Evolutionary conservation across 495 filamentous ascomycete genomes (phyloP).

Genomic region (Jackrogersella minutella): DNA sequence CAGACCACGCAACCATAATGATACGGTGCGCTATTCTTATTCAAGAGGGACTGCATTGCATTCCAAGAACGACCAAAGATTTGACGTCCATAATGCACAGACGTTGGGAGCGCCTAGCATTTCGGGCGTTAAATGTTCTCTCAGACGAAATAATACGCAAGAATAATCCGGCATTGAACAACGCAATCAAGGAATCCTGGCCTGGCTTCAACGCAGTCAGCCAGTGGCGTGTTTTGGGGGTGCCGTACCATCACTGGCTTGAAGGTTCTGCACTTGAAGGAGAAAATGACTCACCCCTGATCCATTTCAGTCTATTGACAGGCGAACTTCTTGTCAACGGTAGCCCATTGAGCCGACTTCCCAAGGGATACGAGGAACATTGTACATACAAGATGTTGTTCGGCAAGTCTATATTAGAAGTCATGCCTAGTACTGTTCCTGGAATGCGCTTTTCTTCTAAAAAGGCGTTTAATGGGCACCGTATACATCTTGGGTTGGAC

Average conservation of each 20-base stretch:
- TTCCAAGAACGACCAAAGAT: constrained; percentile 17
- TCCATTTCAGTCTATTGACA: constrained; percentile 64
- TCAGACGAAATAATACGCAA: constrained; percentile 47
- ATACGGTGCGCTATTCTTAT: constrained; percentile 53
- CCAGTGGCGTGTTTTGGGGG: constrained; percentile 33
- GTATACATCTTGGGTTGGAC: constrained; percentile 53
- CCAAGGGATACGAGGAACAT: constrained; percentile 55
- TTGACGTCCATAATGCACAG: constrained; percentile 35
- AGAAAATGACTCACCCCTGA: constrained; percentile 12
- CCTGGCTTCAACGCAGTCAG: constrained; percentile 43
- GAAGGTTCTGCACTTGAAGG: constrained; percentile 12
- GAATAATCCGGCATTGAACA: constrained; percentile 41
- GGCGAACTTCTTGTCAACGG: constrained; percentile 67
- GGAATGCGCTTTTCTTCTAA: constrained; percentile 58
- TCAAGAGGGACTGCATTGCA: constrained; percentile 40
- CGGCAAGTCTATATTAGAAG: constrained; percentile 53
- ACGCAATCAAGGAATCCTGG: constrained; percentile 51
- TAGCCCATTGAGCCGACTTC: constrained; percentile 58
- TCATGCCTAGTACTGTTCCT: constrained; percentile 52
- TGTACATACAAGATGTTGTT: constrained; percentile 46
- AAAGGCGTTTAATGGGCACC: constrained; percentile 41
- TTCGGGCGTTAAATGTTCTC: constrained; percentile 39
- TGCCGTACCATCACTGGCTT: constrained; percentile 33
- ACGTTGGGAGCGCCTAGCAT: constrained; percentile 45
- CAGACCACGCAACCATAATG: constrained; percentile 42